Evolutionary conservation across 441 rosid genomes (phyloP).

Genomic region (Arabidopsis hybrid): DNA sequence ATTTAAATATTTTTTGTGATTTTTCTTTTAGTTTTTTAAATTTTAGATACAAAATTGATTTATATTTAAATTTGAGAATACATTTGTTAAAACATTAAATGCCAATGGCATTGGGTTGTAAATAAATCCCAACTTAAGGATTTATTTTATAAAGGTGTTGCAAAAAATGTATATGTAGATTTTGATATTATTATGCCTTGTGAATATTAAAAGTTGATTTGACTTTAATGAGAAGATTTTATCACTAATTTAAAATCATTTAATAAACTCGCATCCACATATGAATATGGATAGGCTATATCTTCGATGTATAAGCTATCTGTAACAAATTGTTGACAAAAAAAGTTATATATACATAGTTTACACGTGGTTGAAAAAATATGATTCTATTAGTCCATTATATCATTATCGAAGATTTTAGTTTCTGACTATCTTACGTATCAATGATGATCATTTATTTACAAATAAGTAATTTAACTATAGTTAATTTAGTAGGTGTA

Average conservation of each 20-base stretch:
- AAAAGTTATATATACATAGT: not conserved
- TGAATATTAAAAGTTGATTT: constrained; percentile 19
- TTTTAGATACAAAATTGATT: no score
- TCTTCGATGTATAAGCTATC: constrained; percentile 8
- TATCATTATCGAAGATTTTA: not conserved
- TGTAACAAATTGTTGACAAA: not conserved
- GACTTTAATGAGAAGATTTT: constrained; percentile 25
- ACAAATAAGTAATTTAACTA: not conserved
- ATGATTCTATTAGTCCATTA: not conserved
- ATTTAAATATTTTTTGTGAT: no score
- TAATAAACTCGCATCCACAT: constrained; percentile 10
- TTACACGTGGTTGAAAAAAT: not conserved
- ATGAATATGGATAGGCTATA: constrained; percentile 13
- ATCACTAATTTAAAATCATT: not conserved
- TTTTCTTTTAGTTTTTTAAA: no score
- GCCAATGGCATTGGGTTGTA: no score
- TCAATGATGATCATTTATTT: not conserved
- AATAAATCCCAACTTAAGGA: no score
- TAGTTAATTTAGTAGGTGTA: not conserved
- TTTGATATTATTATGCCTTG: constrained; percentile 12
- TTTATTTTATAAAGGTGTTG: no score
- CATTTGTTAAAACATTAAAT: no score
- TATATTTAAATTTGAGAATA: no score
- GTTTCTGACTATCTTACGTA: not conserved
- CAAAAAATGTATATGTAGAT: no score